These are phyloP conservation scores for Suillus placidus DNA, from an alignment of 768 basidiomycete species.

Conservation along the genomic window DNA sequence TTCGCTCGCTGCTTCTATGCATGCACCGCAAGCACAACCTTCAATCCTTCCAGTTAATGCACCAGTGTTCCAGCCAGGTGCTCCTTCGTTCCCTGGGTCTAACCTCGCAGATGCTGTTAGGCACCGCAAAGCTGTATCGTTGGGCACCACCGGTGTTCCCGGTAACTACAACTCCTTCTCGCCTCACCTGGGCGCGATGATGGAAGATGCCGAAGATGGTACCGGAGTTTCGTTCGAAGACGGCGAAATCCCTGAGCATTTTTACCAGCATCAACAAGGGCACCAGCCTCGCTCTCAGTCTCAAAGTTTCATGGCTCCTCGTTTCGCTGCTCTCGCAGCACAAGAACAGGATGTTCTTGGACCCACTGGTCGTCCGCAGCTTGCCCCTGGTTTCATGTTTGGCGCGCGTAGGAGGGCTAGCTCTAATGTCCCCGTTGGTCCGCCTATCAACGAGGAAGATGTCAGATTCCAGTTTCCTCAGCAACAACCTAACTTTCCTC, in stretches of 20 bases:
- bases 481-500: conserved; percentile 46
- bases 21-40: conserved; percentile 45
- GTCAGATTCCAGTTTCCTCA: conserved; percentile 83
- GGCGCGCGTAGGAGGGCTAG: conserved; percentile 64
- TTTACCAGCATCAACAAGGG: conserved; percentile 48
- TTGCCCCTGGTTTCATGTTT: conserved; percentile 92
- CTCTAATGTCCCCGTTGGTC: conserved; percentile 58
- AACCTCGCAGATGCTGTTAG: conserved; percentile 52
- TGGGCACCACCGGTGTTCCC: conserved; percentile 60
- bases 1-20: conserved; percentile 45
- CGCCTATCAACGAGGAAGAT: conserved; percentile 82
- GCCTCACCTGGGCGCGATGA: conserved; percentile 81
- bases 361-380: conserved; percentile 81
- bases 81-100: conserved; percentile 53
- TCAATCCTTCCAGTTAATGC: conserved; percentile 68
- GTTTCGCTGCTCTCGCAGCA: conserved; percentile 80
- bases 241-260: conserved; percentile 72
- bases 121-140: conserved; percentile 82
- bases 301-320: conserved; percentile 85
- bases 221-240: conserved; percentile 60
- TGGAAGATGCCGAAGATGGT: conserved; percentile 77
- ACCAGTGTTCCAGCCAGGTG: conserved; percentile 75
- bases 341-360: conserved; percentile 67
- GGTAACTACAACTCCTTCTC: conserved; percentile 72
- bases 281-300: conserved; percentile 77